Evolutionary conservation across 257 asterid species (phyloP).

Genomic region (Nemophila menziesii): DNA sequence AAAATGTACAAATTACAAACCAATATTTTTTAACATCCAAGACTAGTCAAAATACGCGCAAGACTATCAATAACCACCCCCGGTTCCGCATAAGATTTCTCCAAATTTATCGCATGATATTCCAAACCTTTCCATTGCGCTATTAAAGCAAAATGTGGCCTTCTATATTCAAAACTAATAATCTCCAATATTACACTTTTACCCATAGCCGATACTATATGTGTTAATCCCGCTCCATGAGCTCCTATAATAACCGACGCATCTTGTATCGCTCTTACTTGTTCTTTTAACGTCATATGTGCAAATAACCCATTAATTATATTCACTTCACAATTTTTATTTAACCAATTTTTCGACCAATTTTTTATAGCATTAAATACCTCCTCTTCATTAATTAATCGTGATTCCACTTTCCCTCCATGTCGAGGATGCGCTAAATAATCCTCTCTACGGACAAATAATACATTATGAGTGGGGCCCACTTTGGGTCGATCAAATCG

Average conservation of each 20-base stretch:
- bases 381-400: slow-evolving; percentile 81
- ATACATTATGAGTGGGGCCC: slow-evolving; percentile 43
- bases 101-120: slow-evolving; percentile 60
- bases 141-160: slow-evolving; percentile 80
- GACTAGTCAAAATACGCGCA: slow-evolving; percentile 35
- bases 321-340: slow-evolving; percentile 37
- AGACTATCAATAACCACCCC: slow-evolving; percentile 38
- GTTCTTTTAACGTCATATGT: slow-evolving; percentile 96
- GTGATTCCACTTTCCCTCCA: slow-evolving; percentile 67
- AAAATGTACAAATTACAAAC: not conserved
- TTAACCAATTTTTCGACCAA: slow-evolving; percentile 61
- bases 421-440: slow-evolving; percentile 95
- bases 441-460: slow-evolving; percentile 89
- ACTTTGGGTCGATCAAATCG: slow-evolving; percentile 46
- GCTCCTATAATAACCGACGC: slow-evolving; percentile 83
- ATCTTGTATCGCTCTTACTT: slow-evolving; percentile 75
- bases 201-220: slow-evolving; percentile 60
- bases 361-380: slow-evolving; percentile 47
- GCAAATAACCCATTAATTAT: slow-evolving; percentile 79
- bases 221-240: slow-evolving; percentile 98
- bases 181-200: slow-evolving; percentile 65
- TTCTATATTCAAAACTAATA: slow-evolving; percentile 53
- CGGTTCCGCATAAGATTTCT: slow-evolving; percentile 54
- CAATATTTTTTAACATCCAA: slow-evolving; percentile 57
- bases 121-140: slow-evolving; percentile 89